phyloP scores from a whole-genome alignment of 306 rosid genomes.

The Cucumis sativus region Cucumber_9930_V3 NC_026659.2:26882501-26883000 shows the following conservation, averaged over 20 bases:
- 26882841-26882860: conserved; percentile 51
- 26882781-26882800: conserved; percentile 63
- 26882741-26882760: conserved; percentile 76
- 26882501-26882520: neutral
- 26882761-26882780: conserved; percentile 68
- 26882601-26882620: conserved; percentile 82
- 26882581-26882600: conserved; percentile 10
- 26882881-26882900: conserved; percentile 8
- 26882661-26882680: conserved; percentile 86
- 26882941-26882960: conserved; percentile 49
- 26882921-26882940: conserved; percentile 91
- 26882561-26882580: neutral
- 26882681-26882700: conserved; percentile 65
- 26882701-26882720: conserved; percentile 86
- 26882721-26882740: conserved; percentile 78
- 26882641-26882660: conserved; percentile 85
- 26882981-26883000: conserved; percentile 79
- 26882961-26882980: conserved; percentile 71
- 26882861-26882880: conserved; percentile 20
- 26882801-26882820: conserved; percentile 62
- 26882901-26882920: conserved; percentile 3
- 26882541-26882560: neutral
- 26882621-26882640: conserved; percentile 85
- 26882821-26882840: conserved; percentile 75
- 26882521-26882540: neutral